Evolutionary conservation across 2,329 filamentous ascomycete species (phyloP), one percentile per base, ranked within the genome.

Genomic region (Acarospora socialis): DNA sequence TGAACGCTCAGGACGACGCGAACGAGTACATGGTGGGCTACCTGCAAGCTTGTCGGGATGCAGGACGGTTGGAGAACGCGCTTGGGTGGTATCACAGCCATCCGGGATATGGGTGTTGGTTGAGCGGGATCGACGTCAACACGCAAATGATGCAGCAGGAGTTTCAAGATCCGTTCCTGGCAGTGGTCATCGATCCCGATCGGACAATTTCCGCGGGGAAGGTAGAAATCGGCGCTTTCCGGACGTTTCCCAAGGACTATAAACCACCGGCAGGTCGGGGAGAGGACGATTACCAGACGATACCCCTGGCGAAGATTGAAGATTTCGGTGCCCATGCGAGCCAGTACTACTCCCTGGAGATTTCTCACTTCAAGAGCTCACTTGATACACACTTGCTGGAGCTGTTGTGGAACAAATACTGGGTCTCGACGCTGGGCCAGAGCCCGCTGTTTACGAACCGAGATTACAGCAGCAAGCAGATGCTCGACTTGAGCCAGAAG

Each of bases 61-160:
- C 81, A 63, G 69, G 83, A 53, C 63, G 86, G 34, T 65, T 77
- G 53, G 90, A 98, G 58, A 95, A 98, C 53, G 81, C 82, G 0
- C 80, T 98, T 10, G 90, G 90, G 12, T 98, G 90, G 90, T 98
- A 98, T 56, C 90, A 98, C 59, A 87, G 78, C 45, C 90, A 98
- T 53, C 90, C 90, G 0, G 90, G 90, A 16, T 98, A 98, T 54
- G 90, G 90, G 26, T 98, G 90, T 65, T 98, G 90, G 90, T 69
- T 98, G 16, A 86, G 78, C 21, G 90, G 90, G 36, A 95, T 98
- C 56, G 90, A 98, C 53, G 90, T 98, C 32, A 68, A 68, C 33
- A 98, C 90, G 3, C 80, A 98, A 55, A 67, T 70, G 43, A 75
- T 78, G 48, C 84, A 94, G 58, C 90, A 98, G 59, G 63, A 68